Base-by-base conservation (phyloP, 2,329 filamentous ascomycete species). In the Colletotrichum eremochloae region DNA sequence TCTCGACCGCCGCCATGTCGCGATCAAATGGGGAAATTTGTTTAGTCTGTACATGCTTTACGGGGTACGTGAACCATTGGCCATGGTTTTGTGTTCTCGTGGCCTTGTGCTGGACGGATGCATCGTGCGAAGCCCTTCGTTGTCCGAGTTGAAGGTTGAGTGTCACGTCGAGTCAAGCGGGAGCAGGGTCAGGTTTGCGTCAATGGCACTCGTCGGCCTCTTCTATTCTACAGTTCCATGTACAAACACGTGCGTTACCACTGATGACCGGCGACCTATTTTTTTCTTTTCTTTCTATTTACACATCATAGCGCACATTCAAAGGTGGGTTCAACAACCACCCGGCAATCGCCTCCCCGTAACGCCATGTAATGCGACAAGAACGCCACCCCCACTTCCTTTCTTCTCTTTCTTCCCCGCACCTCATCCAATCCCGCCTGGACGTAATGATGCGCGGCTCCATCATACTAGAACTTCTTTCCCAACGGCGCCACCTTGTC, bases 401-500 rank as follows among this genome's bases (percentile, higher is more conserved):
- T 18, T 15, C 7, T 18, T 5, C 18, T 50, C 40, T 38, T 50
- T 7, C 60, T 29, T 29, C 15, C 20, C 33, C 9, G 38, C n/a
- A 3, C 1, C 1, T 3, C 20, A 61, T 14, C 40, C 33, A 5
- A 6, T 18, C 38, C 38, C 5, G 5, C 40, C 24, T 7, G 5
- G 36, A 38, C 31, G 8, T 20, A 7, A 42, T 15, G 14, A 14
- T 7, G 8, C 12, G 3, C 24, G 2, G 15, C 15, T 18, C 15
- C 7, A 11, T 5, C 46, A 12, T 3, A 31, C 50, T 53, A 72
- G 40, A 73, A 73, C 46, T 12, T 56, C 71, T 71, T 63, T 5
- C 67, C 67, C 7, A 73, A 29, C 42, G 71, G 67, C 60, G 68
- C 11, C 6, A 67, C 50, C 2, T 66, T 42, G 1, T 38, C 56